Evolutionary conservation across 441 rosid species (phyloP).

Genomic region (Pelargonium citronellum): DNA sequence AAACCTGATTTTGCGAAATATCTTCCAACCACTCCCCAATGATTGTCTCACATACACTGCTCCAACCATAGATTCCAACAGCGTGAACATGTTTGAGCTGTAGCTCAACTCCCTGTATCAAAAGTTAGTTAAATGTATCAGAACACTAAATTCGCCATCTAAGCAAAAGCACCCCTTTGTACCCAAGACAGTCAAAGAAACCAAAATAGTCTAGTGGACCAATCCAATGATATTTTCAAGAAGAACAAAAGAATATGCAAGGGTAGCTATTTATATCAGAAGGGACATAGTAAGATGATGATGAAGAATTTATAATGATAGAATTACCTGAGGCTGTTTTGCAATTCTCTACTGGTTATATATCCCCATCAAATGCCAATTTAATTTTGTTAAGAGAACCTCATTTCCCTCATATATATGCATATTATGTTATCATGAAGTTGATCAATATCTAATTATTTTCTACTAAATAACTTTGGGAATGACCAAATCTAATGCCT

Average conservation of each 20-base stretch:
- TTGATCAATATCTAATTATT: neutral
- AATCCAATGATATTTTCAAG: neutral
- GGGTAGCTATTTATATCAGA: neutral
- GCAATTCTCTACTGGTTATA: neutral
- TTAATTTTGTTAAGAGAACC: neutral
- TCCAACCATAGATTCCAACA: constrained; percentile 92
- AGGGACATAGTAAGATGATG: neutral
- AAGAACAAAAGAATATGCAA: neutral
- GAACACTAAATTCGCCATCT: constrained; percentile 14
- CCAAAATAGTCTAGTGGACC: neutral
- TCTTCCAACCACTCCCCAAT: constrained; percentile 98
- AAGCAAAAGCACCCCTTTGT: neutral
- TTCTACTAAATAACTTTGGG: no score
- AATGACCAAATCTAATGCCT: neutral
- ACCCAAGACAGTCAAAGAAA: neutral
- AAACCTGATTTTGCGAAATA: constrained; percentile 95
- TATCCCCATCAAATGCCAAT: neutral
- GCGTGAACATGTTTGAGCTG: constrained; percentile 90
- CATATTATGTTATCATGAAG: neutral
- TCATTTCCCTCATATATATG: neutral
- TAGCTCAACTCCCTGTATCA: constrained; percentile 84
- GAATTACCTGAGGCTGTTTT: neutral
- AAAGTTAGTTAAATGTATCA: constrained; percentile 25
- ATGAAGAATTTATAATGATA: neutral
- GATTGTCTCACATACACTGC: constrained; percentile 74